These are phyloP conservation scores for Solanum okadae DNA, from an alignment of 257 asterid species.

Conservation along the genomic window DNA sequence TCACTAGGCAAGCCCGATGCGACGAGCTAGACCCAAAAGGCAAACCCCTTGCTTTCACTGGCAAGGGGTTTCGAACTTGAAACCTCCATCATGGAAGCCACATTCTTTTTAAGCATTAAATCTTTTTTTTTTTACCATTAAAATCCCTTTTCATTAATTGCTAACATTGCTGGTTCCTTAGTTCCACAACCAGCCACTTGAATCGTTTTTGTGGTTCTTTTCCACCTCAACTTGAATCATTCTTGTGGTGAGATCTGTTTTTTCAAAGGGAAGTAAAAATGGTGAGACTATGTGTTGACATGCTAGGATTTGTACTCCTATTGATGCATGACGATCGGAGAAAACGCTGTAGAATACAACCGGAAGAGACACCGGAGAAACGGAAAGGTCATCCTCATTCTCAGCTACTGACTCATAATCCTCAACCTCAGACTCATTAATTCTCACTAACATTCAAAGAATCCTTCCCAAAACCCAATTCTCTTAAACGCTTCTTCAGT, in stretches of 20 bases:
- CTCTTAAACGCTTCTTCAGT: neutral
- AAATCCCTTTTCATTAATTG: neutral
- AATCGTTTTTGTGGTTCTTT: neutral
- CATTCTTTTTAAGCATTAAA: neutral
- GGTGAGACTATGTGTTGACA: neutral
- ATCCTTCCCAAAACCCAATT: neutral
- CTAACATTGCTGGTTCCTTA: neutral
- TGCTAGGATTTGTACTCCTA: neutral
- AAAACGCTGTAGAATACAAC: neutral
- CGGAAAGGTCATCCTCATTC: neutral
- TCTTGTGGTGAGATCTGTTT: neutral
- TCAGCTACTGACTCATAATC: neutral
- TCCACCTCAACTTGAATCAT: neutral
- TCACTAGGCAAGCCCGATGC: neutral
- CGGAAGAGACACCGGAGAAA: neutral
- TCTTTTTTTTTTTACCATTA: neutral
- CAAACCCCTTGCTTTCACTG: neutral
- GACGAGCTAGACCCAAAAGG: neutral
- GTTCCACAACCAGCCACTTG: neutral
- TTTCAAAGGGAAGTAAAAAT: neutral
- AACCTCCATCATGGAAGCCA: neutral
- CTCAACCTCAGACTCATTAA: neutral
- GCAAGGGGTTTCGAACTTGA: neutral
- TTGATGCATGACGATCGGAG: neutral
- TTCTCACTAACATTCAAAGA: neutral